These are phyloP conservation scores for Aureobasidium sp. DNA, from an alignment of 2,329 filamentous ascomycete genomes.

Conservation along the genomic window DNA sequence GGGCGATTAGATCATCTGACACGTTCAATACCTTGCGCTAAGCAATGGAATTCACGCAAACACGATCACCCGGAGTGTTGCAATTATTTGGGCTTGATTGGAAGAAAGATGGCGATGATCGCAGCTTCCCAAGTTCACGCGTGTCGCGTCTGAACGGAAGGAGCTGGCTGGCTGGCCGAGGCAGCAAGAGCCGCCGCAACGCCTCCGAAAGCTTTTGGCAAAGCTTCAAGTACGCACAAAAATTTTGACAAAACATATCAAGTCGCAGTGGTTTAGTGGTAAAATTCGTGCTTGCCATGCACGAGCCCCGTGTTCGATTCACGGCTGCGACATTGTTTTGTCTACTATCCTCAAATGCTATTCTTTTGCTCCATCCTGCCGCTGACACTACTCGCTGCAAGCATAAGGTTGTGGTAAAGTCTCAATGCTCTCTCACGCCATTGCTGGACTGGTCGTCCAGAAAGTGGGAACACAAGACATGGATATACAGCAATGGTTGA, in stretches of 20 bases:
- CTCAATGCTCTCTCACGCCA: neutral
- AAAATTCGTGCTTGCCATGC: slow-evolving; percentile 16
- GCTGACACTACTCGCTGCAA: too few relatives aligned
- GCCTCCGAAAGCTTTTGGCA: neutral
- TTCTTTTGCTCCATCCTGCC: neutral
- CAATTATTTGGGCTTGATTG: neutral
- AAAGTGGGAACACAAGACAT: neutral
- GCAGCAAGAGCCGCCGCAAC: neutral
- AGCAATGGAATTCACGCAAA: neutral
- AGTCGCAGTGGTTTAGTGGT: slow-evolving; percentile 16
- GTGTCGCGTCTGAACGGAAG: neutral
- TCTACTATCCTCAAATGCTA: too few relatives aligned
- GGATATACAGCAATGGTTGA: neutral
- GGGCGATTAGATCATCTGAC: neutral
- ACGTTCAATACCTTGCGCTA: neutral
- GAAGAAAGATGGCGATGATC: slow-evolving; percentile 8
- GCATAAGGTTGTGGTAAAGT: neutral
- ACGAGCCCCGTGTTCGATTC: slow-evolving; percentile 16
- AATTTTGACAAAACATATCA: neutral
- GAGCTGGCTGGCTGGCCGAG: neutral
- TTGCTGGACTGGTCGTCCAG: neutral
- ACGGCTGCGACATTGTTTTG: slow-evolving; percentile 15
- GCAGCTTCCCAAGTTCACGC: neutral
- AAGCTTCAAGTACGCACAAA: too few relatives aligned
- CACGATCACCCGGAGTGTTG: neutral